phyloP scores from a whole-genome alignment of 164 flowering plant genomes.

The Taxillus chinensis region DNA sequence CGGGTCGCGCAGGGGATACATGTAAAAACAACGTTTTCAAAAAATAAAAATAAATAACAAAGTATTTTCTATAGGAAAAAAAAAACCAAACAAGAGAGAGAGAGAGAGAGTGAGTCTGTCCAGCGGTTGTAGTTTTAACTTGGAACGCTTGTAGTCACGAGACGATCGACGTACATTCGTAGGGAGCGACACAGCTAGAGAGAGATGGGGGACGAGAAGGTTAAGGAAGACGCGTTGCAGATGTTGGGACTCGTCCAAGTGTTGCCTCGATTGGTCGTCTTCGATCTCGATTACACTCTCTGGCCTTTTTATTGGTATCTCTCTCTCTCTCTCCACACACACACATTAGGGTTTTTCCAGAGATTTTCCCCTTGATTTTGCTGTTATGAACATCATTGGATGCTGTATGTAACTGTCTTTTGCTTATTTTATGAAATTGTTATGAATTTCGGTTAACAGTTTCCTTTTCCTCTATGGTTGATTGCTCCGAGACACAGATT shows the following conservation, averaged over 20 bases:
- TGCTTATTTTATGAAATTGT: too few relatives aligned
- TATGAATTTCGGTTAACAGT: too few relatives aligned
- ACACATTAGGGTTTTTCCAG: neutral
- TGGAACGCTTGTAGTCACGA: neutral
- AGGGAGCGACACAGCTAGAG: conserved; percentile 5
- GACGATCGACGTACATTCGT: neutral
- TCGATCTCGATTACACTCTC: conserved; percentile 98
- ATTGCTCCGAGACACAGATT: too few relatives aligned
- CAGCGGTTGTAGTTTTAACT: too few relatives aligned
- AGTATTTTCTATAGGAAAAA: too few relatives aligned
- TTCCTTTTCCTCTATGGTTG: too few relatives aligned
- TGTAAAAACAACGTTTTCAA: too few relatives aligned
- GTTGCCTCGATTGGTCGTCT: conserved; percentile 81
- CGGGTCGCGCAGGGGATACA: too few relatives aligned
- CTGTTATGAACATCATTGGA: neutral
- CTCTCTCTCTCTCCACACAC: neutral
- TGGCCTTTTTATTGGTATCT: conserved; percentile 96
- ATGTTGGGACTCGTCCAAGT: conserved; percentile 58
- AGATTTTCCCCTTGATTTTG: neutral
- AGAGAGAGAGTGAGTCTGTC: too few relatives aligned
- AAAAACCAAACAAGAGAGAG: too few relatives aligned
- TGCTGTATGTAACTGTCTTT: too few relatives aligned
- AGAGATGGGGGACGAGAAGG: conserved; percentile 75
- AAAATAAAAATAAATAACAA: too few relatives aligned
- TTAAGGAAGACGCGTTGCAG: conserved; percentile 73